A percentile compares a stretch with the other conserved stretches of the same genome.
phyloP scores from a whole-genome alignment of 371 early-diverging fungal genomes.

The Saksenaea oblongispora region DNA sequence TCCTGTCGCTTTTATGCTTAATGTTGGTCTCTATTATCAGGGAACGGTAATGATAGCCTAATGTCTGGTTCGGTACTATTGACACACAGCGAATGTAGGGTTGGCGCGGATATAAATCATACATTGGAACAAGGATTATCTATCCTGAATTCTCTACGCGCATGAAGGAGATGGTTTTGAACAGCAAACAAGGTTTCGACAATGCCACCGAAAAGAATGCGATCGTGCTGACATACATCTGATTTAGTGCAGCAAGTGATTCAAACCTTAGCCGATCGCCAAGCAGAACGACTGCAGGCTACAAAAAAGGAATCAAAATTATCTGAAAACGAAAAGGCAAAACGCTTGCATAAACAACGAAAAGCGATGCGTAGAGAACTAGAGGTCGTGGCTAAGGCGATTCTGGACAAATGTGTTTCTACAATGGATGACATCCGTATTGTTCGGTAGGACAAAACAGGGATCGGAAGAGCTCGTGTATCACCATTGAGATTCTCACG shows the following conservation, averaged over 20 bases:
- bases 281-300: constrained; percentile 12
- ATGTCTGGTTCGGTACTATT: constrained; percentile 8
- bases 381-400: constrained; percentile 56
- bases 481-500: constrained; percentile 4
- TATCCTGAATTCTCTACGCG: constrained; percentile 67
- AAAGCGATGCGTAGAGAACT: constrained; percentile 52
- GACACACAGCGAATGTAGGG: constrained; percentile 42
- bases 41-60: constrained; percentile 56
- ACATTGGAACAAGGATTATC: constrained; percentile 75
- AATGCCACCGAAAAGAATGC: not conserved
- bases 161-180: constrained; percentile 60
- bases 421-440: constrained; percentile 67
- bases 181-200: constrained; percentile 10
- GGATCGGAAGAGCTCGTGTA: not conserved
- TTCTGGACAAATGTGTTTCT: constrained; percentile 70
- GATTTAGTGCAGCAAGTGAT: constrained; percentile 21
- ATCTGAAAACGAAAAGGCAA: constrained; percentile 9
- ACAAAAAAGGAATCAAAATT: constrained; percentile 18
- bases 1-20: constrained; percentile 78
- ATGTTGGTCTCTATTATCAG: constrained; percentile 68
- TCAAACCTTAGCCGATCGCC: constrained; percentile 19
- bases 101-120: constrained; percentile 80
- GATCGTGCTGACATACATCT: not conserved
- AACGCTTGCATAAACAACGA: constrained; percentile 24
- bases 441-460: constrained; percentile 47